These are phyloP conservation scores for Neolentinus lepideus DNA, from an alignment of 1,284 basidiomycete species.

Conservation along the genomic window DNA sequence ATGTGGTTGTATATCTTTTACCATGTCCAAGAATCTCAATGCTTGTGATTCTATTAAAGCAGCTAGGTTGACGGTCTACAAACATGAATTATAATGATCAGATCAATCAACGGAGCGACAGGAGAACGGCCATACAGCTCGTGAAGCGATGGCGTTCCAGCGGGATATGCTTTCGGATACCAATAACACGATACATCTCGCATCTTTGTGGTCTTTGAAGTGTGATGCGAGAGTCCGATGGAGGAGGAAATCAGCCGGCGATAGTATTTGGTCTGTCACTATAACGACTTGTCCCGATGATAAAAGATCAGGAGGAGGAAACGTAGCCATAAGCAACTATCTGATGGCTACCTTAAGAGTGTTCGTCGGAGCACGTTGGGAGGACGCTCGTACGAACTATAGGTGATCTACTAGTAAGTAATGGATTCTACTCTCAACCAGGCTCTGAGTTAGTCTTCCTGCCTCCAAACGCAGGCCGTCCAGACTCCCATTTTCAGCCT, in stretches of 20 bases:
- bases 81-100: not conserved
- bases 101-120: not conserved
- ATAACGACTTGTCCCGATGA: slow-evolving; percentile 40
- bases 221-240: slow-evolving; percentile 41
- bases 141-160: slow-evolving; percentile 56
- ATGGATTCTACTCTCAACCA: too few species aligned
- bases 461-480: too few species aligned
- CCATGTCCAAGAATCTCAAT: not conserved
- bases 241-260: slow-evolving; percentile 63
- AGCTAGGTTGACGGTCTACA: slow-evolving; percentile 41
- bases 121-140: slow-evolving; percentile 40
- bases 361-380: too few species aligned
- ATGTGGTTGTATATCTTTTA: not conserved
- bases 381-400: too few species aligned
- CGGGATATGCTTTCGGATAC: slow-evolving; percentile 46
- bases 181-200: slow-evolving; percentile 43
- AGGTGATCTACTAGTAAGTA: too few species aligned
- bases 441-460: too few species aligned
- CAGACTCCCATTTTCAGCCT: too few species aligned
- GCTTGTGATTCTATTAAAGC: not conserved
- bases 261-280: slow-evolving; percentile 57
- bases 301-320: slow-evolving; percentile 39
- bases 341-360: too few species aligned
- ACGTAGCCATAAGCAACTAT: slow-evolving; percentile 17
- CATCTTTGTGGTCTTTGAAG: slow-evolving; percentile 36